These are phyloP conservation scores for Penicillium turbatum DNA, from an alignment of 495 filamentous ascomycete species.

Conservation along the genomic window DNA sequence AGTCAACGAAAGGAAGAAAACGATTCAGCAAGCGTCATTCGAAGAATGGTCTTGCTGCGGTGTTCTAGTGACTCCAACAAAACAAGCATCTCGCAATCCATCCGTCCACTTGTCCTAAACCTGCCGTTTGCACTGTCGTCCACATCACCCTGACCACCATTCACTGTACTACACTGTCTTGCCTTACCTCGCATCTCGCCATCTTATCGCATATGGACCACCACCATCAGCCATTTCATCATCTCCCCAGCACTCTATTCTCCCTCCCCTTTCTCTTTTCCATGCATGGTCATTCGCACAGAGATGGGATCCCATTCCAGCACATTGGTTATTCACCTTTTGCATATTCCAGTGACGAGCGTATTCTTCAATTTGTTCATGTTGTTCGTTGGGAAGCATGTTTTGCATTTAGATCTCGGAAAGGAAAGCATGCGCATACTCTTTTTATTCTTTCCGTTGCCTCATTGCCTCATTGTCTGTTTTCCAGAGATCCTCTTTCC, in stretches of 20 bases:
- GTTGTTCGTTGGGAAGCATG: constrained; percentile 17
- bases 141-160: neutral
- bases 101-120: neutral
- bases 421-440: constrained; percentile 34
- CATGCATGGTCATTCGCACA: constrained; percentile 2
- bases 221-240: neutral
- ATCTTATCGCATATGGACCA: neutral
- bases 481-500: neutral
- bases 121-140: constrained; percentile 3
- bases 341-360: constrained; percentile 44
- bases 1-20: constrained; percentile 62
- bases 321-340: constrained; percentile 24
- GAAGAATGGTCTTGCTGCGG: constrained; percentile 82
- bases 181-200: neutral
- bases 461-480: constrained; percentile 8
- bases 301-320: constrained; percentile 19
- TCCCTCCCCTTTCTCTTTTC: constrained; percentile 15
- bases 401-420: constrained; percentile 43
- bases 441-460: constrained; percentile 12
- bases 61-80: constrained; percentile 49
- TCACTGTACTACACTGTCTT: neutral
- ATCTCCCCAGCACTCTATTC: constrained; percentile 7
- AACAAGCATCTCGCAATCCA: neutral
- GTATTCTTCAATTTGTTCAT: constrained; percentile 16
- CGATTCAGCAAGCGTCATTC: constrained; percentile 87